These are phyloP conservation scores for Russula sp. DNA, from an alignment of 768 basidiomycete species.

Conservation along the genomic window DNA sequence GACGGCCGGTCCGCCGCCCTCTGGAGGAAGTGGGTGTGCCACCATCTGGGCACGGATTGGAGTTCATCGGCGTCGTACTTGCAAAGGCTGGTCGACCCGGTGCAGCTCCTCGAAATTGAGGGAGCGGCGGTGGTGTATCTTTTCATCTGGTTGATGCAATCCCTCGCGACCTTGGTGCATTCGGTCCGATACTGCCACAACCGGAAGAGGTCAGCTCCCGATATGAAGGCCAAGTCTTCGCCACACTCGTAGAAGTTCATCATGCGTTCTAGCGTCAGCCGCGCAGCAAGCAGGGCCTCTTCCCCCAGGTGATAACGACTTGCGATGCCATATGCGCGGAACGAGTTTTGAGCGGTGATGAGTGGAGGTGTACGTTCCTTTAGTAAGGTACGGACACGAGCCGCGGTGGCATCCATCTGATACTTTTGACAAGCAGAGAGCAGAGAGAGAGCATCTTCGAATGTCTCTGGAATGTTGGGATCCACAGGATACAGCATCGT, in stretches of 20 bases:
- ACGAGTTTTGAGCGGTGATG: neutral
- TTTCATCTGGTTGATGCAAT: neutral
- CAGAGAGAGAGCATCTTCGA: constrained; percentile 1
- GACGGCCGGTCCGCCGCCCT: neutral
- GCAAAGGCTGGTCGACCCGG: neutral
- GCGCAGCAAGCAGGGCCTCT: constrained; percentile 1
- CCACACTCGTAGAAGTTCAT: constrained; percentile 1
- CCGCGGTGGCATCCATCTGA: neutral
- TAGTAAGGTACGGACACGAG: neutral
- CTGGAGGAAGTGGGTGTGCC: constrained; percentile 4
- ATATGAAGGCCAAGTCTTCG: constrained; percentile 7
- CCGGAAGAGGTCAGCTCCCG: constrained; percentile 1
- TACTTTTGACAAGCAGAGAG: constrained; percentile 15
- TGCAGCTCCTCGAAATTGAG: neutral
- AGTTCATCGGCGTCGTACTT: neutral
- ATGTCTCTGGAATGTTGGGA: neutral
- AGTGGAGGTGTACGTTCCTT: neutral
- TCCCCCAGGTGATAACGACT: constrained; percentile 8
- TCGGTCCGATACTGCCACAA: neutral
- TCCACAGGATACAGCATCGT: neutral
- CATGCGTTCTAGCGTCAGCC: neutral
- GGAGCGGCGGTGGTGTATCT: neutral
- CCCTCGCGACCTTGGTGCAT: neutral
- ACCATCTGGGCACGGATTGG: constrained; percentile 9
- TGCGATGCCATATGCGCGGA: constrained; percentile 9